Evolutionary conservation across 176 grass and related monocot genomes (phyloP).

Genomic region (Musa itinerans): DNA sequence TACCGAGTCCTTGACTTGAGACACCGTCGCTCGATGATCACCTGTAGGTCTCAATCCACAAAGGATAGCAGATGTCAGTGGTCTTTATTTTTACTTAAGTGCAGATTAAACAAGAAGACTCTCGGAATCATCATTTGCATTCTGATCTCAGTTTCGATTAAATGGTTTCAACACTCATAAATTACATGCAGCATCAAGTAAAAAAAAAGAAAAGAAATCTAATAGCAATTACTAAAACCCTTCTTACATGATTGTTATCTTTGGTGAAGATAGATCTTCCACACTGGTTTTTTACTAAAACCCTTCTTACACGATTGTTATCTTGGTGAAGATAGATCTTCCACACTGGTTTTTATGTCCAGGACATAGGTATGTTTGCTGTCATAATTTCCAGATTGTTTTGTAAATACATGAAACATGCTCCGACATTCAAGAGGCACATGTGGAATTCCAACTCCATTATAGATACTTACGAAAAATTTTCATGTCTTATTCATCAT

Average conservation of each 20-base stretch:
- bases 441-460: no score
- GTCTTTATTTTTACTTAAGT: neutral
- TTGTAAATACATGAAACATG: neutral
- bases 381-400: neutral
- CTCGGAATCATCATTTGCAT: neutral
- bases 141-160: neutral
- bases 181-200: neutral
- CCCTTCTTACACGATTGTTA: no score
- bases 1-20: constrained; percentile 50
- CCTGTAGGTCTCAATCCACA: constrained; percentile 28
- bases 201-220: neutral
- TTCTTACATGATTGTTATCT: no score
- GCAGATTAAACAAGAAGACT: neutral
- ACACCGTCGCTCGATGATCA: constrained; percentile 38
- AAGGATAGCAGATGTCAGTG: neutral
- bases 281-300: no score
- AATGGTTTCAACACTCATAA: neutral
- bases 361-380: no score
- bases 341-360: no score
- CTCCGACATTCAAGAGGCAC: neutral
- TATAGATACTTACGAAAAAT: no score
- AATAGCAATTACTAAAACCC: neutral
- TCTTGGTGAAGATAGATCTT: no score
- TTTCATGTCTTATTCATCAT: no score
- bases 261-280: no score